Conservation (phyloP, 2,329 filamentous ascomycete species). For the Elsinoe necatrix region DNA sequence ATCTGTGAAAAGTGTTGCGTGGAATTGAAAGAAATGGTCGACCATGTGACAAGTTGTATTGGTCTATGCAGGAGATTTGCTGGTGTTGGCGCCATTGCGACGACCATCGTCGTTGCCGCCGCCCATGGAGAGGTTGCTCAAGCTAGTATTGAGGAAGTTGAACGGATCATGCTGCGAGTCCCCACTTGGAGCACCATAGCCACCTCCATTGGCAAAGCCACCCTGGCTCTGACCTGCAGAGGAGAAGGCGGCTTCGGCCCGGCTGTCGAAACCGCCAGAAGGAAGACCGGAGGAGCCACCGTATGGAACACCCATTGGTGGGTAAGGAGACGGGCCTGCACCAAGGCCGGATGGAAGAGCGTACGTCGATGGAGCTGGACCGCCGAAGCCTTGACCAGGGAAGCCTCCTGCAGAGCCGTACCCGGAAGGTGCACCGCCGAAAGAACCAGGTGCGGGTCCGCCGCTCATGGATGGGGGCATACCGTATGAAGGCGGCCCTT, state of each 20-base stretch:
- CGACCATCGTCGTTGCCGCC: constrained; percentile 44
- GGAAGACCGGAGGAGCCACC: constrained; percentile 69
- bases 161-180: constrained; percentile 61
- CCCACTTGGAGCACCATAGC: constrained; percentile 32
- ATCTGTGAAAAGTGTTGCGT: neutral
- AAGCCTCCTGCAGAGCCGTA: constrained; percentile 47
- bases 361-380: constrained; percentile 80
- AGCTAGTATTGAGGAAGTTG: constrained; percentile 67
- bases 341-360: constrained; percentile 78
- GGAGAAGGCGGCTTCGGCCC: constrained; percentile 87
- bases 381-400: constrained; percentile 72
- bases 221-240: constrained; percentile 50
- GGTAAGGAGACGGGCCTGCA: constrained; percentile 69
- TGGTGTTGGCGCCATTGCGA: constrained; percentile 31
- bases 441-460: constrained; percentile 61
- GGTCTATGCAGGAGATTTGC: constrained; percentile 18
- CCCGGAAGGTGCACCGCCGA: constrained; percentile 54
- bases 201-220: constrained; percentile 59
- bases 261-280: constrained; percentile 84
- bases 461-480: constrained; percentile 87
- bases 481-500: constrained; percentile 69
- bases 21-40: neutral
- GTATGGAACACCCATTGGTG: constrained; percentile 73
- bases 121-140: constrained; percentile 59
- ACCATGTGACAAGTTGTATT: neutral